Percentiles rank a stretch among this genome's conserved stretches.
phyloP scores from a whole-genome alignment of 179 eudicot genomes.

The Gypsophila paniculata region DNA sequence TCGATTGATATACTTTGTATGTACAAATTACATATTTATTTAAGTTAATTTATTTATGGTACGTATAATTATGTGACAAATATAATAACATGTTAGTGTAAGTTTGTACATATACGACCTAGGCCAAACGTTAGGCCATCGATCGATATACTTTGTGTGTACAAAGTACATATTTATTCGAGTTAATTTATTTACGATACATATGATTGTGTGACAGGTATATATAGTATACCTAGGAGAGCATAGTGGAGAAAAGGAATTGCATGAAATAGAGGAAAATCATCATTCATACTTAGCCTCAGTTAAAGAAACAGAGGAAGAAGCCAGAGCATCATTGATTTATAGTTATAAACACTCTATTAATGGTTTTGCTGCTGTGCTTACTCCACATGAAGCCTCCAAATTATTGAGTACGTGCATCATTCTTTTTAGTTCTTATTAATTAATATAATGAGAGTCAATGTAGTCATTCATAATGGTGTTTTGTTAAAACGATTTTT shows the following conservation, averaged over 20 bases:
- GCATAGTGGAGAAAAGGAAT: conserved; percentile 48
- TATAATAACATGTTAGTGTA: too few species aligned
- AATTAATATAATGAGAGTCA: too few species aligned
- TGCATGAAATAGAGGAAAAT: conserved; percentile 52
- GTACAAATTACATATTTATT: too few species aligned
- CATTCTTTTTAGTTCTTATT: too few species aligned
- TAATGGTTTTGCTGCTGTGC: conserved; percentile 79
- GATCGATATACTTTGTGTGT: too few species aligned
- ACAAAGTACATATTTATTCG: too few species aligned
- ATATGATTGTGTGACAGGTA: conserved; percentile 31
- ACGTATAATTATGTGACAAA: conserved; percentile 27
- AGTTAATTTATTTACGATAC: too few species aligned
- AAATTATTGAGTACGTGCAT: conserved; percentile 46
- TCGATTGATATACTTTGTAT: neutral
- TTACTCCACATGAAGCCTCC: conserved; percentile 66
- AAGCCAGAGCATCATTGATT: conserved; percentile 55
- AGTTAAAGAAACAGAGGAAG: conserved; percentile 64
- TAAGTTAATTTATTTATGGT: too few species aligned
- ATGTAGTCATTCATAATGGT: too few species aligned
- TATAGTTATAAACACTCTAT: conserved; percentile 80
- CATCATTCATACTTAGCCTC: conserved; percentile 58
- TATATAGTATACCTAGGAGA: conserved; percentile 64
- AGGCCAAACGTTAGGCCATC: too few species aligned
- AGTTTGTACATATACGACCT: too few species aligned
- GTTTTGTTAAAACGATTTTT: too few species aligned